Conservation (phyloP, 176 grass and related monocot species). For the Saccharum spontaneum region DNA sequence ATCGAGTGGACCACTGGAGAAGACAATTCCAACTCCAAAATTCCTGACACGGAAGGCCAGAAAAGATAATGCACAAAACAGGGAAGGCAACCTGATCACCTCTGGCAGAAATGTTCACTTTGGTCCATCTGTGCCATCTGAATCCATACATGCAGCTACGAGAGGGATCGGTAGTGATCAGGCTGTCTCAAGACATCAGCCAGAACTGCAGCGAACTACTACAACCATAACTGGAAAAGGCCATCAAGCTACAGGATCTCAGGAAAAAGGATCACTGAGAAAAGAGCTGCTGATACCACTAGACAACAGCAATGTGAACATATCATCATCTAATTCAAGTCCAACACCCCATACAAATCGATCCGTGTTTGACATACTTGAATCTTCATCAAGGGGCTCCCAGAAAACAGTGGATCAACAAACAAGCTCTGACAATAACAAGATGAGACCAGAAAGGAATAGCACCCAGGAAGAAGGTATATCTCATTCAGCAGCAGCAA, state of each 20-base stretch:
- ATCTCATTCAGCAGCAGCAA: not conserved
- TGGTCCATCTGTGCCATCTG: slow-evolving; percentile 46
- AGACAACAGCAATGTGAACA: slow-evolving; percentile 9
- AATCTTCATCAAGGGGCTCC: slow-evolving; percentile 20
- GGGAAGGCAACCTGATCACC: slow-evolving; percentile 4
- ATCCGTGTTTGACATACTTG: not conserved
- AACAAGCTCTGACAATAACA: slow-evolving; percentile 16
- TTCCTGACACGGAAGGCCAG: slow-evolving; percentile 17
- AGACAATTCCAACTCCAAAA: not conserved
- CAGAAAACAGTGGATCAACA: slow-evolving; percentile 23
- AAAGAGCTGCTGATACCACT: slow-evolving; percentile 17
- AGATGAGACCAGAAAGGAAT: slow-evolving; percentile 11
- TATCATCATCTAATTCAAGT: slow-evolving; percentile 16
- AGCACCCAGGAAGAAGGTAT: slow-evolving; percentile 28
- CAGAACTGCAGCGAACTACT: not conserved
- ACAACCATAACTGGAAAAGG: not conserved
- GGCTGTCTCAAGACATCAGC: slow-evolving; percentile 30
- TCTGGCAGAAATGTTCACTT: slow-evolving; percentile 29
- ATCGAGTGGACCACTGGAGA: slow-evolving; percentile 23
- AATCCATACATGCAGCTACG: slow-evolving; percentile 31
- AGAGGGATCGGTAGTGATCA: not conserved
- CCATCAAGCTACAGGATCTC: slow-evolving; percentile 1
- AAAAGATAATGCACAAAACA: slow-evolving; percentile 24
- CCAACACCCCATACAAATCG: not conserved
- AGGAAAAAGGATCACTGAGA: slow-evolving; percentile 28